Base-by-base conservation (phyloP, 169 alveolate species). In the Plasmodium adleri region DNA sequence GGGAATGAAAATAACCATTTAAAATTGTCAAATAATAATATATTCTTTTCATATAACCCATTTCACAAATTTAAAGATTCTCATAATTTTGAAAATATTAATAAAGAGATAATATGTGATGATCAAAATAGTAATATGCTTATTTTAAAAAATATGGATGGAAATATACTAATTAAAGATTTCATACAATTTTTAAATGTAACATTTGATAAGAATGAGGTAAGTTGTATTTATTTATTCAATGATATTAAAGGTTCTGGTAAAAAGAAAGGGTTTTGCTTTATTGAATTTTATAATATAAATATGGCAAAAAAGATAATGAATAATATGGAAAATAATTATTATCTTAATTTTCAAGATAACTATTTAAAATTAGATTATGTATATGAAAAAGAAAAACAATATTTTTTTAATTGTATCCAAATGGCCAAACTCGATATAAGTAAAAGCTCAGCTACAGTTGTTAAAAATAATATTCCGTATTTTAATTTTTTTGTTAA, bases 141-240 rank as follows among this genome's bases (percentile, higher is more conserved):
- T 12, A 83, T 83, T 68, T 56, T 83, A 52, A 83, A 83, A 70
- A 85, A 71, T 13, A 83, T 83, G n/a, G 91, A 83, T 83, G 86
- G 91, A 17, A 83, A 50, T 62, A 70, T 59, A 49, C 10, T 74
- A 39, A 58, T 56, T 22, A 70, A 71, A 58, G 91, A 83, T 62
- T 43, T 83, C 7, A 28, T 83, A 83, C 68, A 68, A 24, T 67
- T 83, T 45, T 39, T 83, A 17, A 83, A 83, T 62, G 73, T 54
- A 56, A 63, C 71, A 12, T 83, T 83, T 62, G 85, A 83, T 58
- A 83, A 83, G 47, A 50, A 67, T 7, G 52, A 83, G 26, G 91
- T 83, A 2, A 54, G 71, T 24, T 83, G 71, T 83, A 47, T 67
- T 1, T 83, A 83, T 73, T 15, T 83, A 47, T 83, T 83, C 71